Evolutionary conservation across 163 green algal species (phyloP).

Genomic region (Scenedesmus sp.): DNA sequence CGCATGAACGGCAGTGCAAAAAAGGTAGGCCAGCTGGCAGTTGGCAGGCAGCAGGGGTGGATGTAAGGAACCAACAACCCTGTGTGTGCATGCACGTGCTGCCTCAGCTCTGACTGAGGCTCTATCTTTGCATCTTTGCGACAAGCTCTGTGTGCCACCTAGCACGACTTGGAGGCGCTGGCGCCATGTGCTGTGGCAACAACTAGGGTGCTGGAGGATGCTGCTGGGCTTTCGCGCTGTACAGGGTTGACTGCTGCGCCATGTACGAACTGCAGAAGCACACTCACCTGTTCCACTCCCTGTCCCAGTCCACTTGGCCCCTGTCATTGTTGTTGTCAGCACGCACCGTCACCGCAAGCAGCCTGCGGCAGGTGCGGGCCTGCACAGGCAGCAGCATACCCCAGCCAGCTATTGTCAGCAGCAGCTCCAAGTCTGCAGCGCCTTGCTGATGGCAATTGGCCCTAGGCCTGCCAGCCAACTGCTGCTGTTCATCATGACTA

Average conservation of each 20-base stretch:
- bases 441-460: neutral
- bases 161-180: neutral
- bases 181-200: neutral
- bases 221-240: neutral
- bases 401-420: neutral
- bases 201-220: neutral
- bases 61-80: neutral
- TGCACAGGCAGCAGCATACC: neutral
- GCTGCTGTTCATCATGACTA: constrained; percentile 17
- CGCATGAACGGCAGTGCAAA: neutral
- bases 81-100: no score
- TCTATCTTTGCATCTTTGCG: no score
- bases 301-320: constrained; percentile 48
- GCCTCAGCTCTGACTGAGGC: no score
- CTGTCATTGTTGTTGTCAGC: neutral
- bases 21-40: neutral
- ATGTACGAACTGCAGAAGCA: neutral
- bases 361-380: neutral
- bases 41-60: neutral
- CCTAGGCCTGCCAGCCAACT: neutral
- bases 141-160: no score
- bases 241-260: neutral
- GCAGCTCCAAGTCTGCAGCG: neutral
- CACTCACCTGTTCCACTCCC: constrained; percentile 48
- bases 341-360: neutral